Evolutionary conservation across 2,329 filamentous ascomycete species (phyloP), one percentile per base, ranked within the genome.

Genomic region (Microdochium bolleyi): DNA sequence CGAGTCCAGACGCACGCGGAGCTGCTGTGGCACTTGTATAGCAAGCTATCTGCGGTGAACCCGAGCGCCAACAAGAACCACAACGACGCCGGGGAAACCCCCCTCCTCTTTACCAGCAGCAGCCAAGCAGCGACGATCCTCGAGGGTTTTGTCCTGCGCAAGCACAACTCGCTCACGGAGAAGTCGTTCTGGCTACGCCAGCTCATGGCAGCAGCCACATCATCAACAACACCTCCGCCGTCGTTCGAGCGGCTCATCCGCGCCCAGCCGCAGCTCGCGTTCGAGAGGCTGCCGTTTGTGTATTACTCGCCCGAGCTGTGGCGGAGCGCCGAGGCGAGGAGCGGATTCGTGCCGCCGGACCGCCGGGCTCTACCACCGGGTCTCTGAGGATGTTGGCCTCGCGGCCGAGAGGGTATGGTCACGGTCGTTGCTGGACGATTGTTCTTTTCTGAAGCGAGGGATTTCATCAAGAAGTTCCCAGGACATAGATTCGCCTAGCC

Each of bases 171-270:
- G 0, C 49, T 57, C 11, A 65, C 64, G 0, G 58, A 61, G 48
- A 55, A 58, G 14, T 57, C 60, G 51, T 67, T 67, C 21, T 67
- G 65, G 65, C 58, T 60, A 0, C 62, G 60, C 51, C 57, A 63
- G 30, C 55, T 62, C 0, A 56, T 63, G 10, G 44, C 56, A 2
- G 56, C 34, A 13, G 63, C 51, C 49, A 56, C 16, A 64, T 65
- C 49, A 50, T 65, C 0, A 55, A n/a, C 0, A 46, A 16, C 1
- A 60, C 30, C 9, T 9, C 9, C 30, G 16, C 30, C 30, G 19
- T 41, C 37, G 11, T 5, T 41, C n/a, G 37, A 41, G 37, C 37
- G 19, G 8, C 9, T 41, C 8, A 41, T 41, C 7, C 7, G 37
- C 7, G 37, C 37, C 16, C n/a, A 54, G 1, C 52, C 61, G 16